Evolutionary conservation across 2,329 filamentous ascomycete genomes (phyloP).

Genomic region (Fusarium guadeloupense): DNA sequence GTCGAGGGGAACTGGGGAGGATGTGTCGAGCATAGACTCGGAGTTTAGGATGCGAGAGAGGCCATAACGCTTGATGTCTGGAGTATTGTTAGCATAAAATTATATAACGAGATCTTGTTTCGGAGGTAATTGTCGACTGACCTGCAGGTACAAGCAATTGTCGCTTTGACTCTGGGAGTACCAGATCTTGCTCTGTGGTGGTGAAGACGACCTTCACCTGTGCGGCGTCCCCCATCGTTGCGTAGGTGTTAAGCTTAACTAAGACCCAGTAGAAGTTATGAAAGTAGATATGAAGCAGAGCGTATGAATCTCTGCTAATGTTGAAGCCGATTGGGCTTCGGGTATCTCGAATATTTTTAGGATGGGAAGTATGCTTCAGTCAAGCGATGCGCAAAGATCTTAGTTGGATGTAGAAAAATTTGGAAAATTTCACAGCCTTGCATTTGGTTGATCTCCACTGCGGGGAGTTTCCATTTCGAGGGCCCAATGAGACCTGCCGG

Average conservation of each 20-base stretch:
- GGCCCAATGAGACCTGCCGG: conserved; percentile 11
- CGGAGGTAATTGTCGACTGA: conserved; percentile 39
- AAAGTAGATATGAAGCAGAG: background rate
- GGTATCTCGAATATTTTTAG: conserved; percentile 28
- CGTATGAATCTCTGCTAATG: background rate
- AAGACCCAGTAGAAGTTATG: background rate
- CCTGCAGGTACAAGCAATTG: conserved; percentile 71
- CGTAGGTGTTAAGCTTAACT: background rate
- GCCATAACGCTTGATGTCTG: conserved; percentile 75
- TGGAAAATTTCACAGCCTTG: conserved; percentile 43
- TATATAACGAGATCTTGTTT: background rate
- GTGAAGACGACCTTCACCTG: conserved; percentile 76
- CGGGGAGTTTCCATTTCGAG: conserved; percentile 11
- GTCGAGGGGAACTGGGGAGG: conserved; percentile 80
- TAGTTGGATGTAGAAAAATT: conserved; percentile 39
- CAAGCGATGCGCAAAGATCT: conserved; percentile 24
- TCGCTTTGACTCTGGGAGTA: conserved; percentile 69
- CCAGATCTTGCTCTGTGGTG: conserved; percentile 68
- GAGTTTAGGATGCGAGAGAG: conserved; percentile 76
- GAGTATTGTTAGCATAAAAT: conserved; percentile 3
- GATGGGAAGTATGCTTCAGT: conserved; percentile 8
- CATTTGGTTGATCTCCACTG: conserved; percentile 31
- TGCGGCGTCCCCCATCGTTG: conserved; percentile 53
- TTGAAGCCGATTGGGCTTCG: conserved; percentile 18
- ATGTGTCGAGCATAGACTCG: conserved; percentile 73